Evolutionary conservation across 805 yeast species (phyloP), one percentile per base, ranked within the genome.

Genomic region (Teunomyces gatunensis): DNA sequence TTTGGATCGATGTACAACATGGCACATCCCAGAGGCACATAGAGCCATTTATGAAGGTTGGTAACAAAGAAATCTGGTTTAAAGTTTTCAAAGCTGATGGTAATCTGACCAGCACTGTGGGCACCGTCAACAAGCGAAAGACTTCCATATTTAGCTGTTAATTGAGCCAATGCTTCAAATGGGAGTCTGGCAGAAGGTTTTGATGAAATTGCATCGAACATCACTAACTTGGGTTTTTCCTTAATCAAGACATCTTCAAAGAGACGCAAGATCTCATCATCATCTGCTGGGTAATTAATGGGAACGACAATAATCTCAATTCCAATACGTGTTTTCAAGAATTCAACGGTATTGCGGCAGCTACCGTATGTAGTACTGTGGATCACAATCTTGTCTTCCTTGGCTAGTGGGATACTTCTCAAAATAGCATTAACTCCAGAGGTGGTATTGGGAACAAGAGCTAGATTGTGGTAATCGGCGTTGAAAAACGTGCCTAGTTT

Each of bases 11-110:
- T 86, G 54, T 84, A 85, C 43, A 85, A 59, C 25, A 81, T 66
- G 0, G 86, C 85, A 54, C 77, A 75, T 4, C 83, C 79, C 39
- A 80, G 69, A 3, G 89, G 87, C 18, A 74, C 73, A 52, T 58
- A 80, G 34, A 73, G 66, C 91, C 91, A 86, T 57, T 86, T 86
- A 69, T 86, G 91, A 15, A 85, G 65, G 56, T 85, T 86, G 17
- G 84, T 64, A 20, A 76, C 70, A 58, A 72, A 78, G 58, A 83
- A 85, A 55, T 84, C 89, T 0, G 89, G 87, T 41, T 71, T 52
- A 20, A 77, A 52, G 10, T 57, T 57, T 10, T 60, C 63, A 30
- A 81, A 53, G 40, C 73, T 66, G n/a, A 78, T 46, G 7, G 76
- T 75, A 27, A 79, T 55, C 46, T 74, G 64, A 0, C 92, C 92